phyloP scores from a whole-genome alignment of 352 stramenopile genomes.

The Chrysophaeum taylorii region DNA sequence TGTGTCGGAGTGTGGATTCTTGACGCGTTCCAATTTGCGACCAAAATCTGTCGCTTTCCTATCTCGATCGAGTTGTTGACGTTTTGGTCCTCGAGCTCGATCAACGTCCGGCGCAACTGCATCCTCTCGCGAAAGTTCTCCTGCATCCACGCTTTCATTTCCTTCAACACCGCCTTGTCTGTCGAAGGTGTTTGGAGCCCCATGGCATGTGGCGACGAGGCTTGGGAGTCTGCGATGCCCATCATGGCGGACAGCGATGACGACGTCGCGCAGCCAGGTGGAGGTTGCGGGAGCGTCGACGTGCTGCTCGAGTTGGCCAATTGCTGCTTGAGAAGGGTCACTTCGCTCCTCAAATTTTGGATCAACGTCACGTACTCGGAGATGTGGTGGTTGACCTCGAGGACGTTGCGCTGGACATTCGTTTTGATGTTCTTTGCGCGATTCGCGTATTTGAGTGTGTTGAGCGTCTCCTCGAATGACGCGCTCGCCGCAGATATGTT shows the following conservation, averaged over 20 bases:
- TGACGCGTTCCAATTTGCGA: constrained; percentile 39
- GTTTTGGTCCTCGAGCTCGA: constrained; percentile 68
- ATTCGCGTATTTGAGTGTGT: constrained; percentile 82
- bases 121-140: constrained; percentile 70
- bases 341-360: constrained; percentile 63
- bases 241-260: not conserved
- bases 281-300: not conserved
- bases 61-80: constrained; percentile 51
- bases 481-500: constrained; percentile 64
- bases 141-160: constrained; percentile 58
- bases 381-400: constrained; percentile 70
- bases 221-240: not conserved
- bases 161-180: constrained; percentile 20
- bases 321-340: constrained; percentile 55
- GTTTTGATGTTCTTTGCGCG: constrained; percentile 84
- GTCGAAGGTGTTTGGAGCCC: not conserved
- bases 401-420: constrained; percentile 63
- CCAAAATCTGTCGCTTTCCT: constrained; percentile 38
- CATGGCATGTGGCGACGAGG: not conserved
- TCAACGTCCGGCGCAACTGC: constrained; percentile 51
- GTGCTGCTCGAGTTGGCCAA: constrained; percentile 20
- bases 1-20: constrained; percentile 21
- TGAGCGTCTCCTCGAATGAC: constrained; percentile 78
- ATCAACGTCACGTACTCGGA: constrained; percentile 71
- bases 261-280: not conserved